Conservation (phyloP, 164 flowering plant genomes). For the Berberis thunbergii region DNA sequence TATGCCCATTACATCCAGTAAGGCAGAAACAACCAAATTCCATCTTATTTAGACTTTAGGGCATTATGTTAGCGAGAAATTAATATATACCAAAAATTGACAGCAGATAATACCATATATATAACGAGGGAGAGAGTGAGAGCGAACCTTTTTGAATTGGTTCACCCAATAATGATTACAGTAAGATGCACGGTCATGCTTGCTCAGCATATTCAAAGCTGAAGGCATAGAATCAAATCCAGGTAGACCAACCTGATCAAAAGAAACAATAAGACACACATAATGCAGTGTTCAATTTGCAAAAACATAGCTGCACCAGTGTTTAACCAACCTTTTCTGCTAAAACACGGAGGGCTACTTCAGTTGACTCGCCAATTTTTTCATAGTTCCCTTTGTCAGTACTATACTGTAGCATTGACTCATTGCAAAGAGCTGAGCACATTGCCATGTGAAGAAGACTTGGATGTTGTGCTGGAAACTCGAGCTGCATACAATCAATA, state of each 20-base stretch:
- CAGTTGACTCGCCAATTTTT: conserved; percentile 96
- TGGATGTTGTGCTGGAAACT: conserved; percentile 81
- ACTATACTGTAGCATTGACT: conserved; percentile 80
- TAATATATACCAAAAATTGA: too few species aligned
- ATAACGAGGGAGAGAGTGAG: background rate
- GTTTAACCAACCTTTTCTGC: conserved; percentile 70
- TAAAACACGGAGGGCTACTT: conserved; percentile 92
- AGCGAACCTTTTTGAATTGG: conserved; percentile 78
- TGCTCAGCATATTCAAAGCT: conserved; percentile 82
- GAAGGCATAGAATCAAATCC: conserved; percentile 98
- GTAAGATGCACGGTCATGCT: conserved; percentile 96
- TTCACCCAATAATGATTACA: conserved; percentile 93
- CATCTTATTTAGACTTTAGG: too few species aligned
- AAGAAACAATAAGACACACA: background rate
- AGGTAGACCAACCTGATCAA: conserved; percentile 87
- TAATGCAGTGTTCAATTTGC: background rate
- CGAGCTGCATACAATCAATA: conserved; percentile 52
- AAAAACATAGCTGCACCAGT: too few species aligned
- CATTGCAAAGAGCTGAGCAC: conserved; percentile 97
- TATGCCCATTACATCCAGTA: too few species aligned
- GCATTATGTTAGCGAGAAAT: too few species aligned
- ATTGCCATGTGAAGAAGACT: conserved; percentile 90
- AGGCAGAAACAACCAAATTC: too few species aligned
- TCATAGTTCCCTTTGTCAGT: conserved; percentile 84
- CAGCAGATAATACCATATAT: background rate